These are phyloP conservation scores for Mortierella hygrophila DNA, from an alignment of 192 early-diverging fungal species.

Conservation along the genomic window DNA sequence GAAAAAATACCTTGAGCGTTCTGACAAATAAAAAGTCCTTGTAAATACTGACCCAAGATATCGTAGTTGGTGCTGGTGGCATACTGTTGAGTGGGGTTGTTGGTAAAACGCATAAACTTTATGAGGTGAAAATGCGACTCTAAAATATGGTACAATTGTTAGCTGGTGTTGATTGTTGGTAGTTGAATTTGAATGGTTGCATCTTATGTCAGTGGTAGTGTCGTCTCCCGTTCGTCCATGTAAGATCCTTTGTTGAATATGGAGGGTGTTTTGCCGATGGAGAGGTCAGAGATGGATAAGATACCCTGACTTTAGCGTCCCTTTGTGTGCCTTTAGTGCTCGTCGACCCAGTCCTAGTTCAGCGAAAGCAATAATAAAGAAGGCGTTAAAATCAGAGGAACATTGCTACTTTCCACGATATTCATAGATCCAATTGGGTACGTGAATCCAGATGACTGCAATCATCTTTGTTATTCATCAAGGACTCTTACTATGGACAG, in stretches of 20 bases:
- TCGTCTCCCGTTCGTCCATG: no score
- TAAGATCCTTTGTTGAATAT: background rate
- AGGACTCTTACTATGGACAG: background rate
- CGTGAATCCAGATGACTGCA: background rate
- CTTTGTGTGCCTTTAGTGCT: background rate
- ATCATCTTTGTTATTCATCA: background rate
- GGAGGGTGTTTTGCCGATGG: background rate
- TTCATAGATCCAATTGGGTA: background rate
- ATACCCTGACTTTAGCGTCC: background rate
- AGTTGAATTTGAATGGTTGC: no score
- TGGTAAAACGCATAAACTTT: background rate
- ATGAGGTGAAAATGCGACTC: background rate
- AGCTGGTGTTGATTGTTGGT: background rate
- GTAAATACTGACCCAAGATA: background rate
- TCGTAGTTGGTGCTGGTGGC: background rate
- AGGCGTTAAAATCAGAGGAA: no score
- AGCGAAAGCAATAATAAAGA: background rate
- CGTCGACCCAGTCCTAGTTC: slow-evolving; percentile 36
- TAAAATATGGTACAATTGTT: background rate
- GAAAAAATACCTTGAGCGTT: no score
- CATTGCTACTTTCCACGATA: background rate
- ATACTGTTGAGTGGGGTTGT: background rate
- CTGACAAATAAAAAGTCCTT: background rate
- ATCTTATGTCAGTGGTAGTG: no score
- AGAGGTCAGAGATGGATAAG: background rate